Evolutionary conservation across 768 basidiomycete species (phyloP).

Genomic region (Phlebiopsis gigantea): DNA sequence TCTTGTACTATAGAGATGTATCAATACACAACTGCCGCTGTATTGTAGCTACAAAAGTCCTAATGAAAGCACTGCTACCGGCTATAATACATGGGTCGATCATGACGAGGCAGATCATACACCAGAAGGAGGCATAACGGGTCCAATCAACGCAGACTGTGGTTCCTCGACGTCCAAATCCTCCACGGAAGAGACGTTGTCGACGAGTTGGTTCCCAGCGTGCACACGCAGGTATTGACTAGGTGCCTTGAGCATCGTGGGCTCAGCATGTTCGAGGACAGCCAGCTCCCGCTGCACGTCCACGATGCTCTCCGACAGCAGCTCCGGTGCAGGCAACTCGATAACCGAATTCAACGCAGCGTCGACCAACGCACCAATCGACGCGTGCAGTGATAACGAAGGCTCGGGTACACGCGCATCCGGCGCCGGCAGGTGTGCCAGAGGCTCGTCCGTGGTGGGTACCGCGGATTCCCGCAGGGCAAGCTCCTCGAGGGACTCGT

Average conservation of each 20-base stretch:
- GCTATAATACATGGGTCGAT: neutral
- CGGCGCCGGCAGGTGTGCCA: too few species aligned
- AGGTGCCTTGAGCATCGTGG: neutral
- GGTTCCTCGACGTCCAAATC: neutral
- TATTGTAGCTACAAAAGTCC: neutral
- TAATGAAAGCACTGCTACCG: neutral
- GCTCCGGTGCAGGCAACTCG: neutral
- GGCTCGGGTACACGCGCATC: too few species aligned
- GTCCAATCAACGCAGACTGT: neutral
- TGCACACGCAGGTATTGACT: neutral
- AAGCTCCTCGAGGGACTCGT: too few species aligned
- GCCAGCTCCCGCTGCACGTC: too few species aligned
- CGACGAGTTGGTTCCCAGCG: too few species aligned
- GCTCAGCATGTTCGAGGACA: too few species aligned
- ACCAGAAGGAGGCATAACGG: neutral
- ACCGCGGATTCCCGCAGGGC: too few species aligned
- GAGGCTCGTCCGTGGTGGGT: too few species aligned
- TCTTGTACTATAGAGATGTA: slow-evolving; percentile 4
- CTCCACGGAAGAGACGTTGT: too few species aligned
- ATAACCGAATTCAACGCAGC: neutral
- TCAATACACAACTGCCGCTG: slow-evolving; percentile 2
- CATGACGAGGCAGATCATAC: too few species aligned
- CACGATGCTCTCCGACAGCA: neutral
- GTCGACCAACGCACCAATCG: neutral
- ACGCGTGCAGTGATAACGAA: neutral